Evolutionary conservation across 495 filamentous ascomycete species (phyloP).

Genomic region (Podospora pseudopauciseta): DNA sequence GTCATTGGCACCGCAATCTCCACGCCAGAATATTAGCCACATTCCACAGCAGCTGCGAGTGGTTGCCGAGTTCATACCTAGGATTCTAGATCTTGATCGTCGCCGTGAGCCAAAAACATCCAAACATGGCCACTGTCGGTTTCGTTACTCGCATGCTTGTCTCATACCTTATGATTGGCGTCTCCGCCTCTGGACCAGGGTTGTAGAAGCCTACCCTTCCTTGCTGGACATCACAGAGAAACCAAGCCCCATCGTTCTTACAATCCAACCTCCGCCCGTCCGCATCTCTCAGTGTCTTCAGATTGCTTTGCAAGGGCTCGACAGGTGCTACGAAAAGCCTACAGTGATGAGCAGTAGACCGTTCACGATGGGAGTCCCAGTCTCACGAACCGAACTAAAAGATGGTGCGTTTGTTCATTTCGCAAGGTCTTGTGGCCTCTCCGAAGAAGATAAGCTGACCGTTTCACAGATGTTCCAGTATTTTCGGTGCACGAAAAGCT

Average conservation of each 20-base stretch:
- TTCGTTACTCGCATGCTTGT: constrained; percentile 15
- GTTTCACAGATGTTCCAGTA: background rate
- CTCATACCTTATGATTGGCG: constrained; percentile 24
- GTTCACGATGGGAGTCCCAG: no score
- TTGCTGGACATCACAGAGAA: background rate
- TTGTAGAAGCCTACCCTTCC: constrained; percentile 4
- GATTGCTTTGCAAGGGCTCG: no score
- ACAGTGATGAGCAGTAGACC: no score
- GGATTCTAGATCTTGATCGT: constrained; percentile 11
- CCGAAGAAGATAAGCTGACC: background rate
- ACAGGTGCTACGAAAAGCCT: no score
- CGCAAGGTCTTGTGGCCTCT: no score
- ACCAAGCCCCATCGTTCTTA: background rate
- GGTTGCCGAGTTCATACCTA: background rate
- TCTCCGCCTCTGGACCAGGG: constrained; percentile 14
- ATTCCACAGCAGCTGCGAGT: constrained; percentile 14
- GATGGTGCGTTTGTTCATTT: background rate
- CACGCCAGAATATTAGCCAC: constrained; percentile 13
- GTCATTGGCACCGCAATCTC: constrained; percentile 19
- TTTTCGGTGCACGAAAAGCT: constrained; percentile 3
- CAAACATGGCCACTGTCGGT: background rate
- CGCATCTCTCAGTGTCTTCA: no score
- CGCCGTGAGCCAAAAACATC: background rate
- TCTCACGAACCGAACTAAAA: background rate
- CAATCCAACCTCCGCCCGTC: background rate